These are phyloP conservation scores for Vitis hybrid DNA, from an alignment of 177 flowering plant species.

Conservation along the genomic window DNA sequence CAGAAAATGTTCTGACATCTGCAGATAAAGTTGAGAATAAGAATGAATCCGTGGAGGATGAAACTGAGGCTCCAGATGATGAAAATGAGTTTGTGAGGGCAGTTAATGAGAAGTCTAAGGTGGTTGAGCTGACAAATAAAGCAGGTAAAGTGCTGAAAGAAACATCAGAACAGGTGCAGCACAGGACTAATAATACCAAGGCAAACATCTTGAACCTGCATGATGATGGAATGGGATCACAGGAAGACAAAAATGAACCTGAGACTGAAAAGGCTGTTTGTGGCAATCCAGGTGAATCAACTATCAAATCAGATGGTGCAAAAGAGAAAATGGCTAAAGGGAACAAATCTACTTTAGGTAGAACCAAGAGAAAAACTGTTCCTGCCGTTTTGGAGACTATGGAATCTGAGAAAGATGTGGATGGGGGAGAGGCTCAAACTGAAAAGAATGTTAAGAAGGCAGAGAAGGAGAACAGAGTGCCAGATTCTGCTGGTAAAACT, in stretches of 20 bases:
- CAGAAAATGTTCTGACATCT: not conserved
- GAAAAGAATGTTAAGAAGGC: constrained; percentile 16
- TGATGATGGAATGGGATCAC: constrained; percentile 5
- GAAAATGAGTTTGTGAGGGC: constrained; percentile 18
- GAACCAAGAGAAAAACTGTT: constrained; percentile 23
- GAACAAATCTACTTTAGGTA: constrained; percentile 25
- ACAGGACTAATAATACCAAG: not conserved
- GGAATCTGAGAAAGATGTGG: constrained; percentile 14
- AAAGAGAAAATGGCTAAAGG: constrained; percentile 17
- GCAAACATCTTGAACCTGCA: not conserved
- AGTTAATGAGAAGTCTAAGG: constrained; percentile 12
- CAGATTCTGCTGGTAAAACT: constrained; percentile 9
- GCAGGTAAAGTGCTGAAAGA: constrained; percentile 10
- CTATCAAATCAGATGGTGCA: constrained; percentile 9
- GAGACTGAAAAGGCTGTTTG: not conserved
- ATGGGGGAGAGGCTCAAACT: constrained; percentile 1
- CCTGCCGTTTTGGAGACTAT: constrained; percentile 5
- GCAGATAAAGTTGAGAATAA: constrained; percentile 9
- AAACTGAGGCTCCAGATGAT: constrained; percentile 58
- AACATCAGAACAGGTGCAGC: constrained; percentile 7
- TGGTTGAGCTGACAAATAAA: constrained; percentile 4
- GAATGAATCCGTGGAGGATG: constrained; percentile 35
- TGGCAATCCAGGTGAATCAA: constrained; percentile 15
- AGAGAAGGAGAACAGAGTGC: constrained; percentile 9
- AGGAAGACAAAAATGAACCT: not conserved